Evolutionary conservation across 73 alveolate species (phyloP).

Genomic region (Symbiodinium pilosum): DNA sequence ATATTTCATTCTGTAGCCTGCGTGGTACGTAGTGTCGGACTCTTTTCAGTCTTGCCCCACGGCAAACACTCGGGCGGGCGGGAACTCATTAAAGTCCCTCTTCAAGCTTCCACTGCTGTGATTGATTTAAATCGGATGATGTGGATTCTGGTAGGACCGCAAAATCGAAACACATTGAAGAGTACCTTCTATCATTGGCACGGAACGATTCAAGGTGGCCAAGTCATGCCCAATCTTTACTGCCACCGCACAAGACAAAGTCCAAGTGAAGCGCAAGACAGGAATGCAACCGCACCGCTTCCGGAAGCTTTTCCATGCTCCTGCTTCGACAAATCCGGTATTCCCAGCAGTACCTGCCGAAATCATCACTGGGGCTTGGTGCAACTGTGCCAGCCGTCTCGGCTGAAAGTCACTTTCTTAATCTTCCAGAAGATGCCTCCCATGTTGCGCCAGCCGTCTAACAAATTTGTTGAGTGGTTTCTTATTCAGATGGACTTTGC

Average conservation of each 20-base stretch:
- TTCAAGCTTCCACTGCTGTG: too few species aligned
- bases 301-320: slow-evolving; percentile 21
- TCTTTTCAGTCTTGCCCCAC: too few species aligned
- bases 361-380: slow-evolving; percentile 13
- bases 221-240: background rate
- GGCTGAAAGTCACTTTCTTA: background rate
- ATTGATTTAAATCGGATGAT: too few species aligned
- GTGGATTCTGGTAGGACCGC: too few species aligned
- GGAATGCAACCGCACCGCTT: background rate
- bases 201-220: background rate
- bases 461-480: background rate
- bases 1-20: background rate
- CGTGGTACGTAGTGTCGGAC: too few species aligned
- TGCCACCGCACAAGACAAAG: too few species aligned
- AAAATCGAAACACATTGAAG: too few species aligned
- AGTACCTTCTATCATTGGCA: background rate
- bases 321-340: background rate
- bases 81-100: too few species aligned
- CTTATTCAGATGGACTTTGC: background rate
- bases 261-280: background rate
- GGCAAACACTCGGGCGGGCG: too few species aligned
- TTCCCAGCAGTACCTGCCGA: background rate
- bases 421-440: background rate
- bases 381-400: slow-evolving; percentile 1
- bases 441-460: background rate